Evolutionary conservation across 176 grass and related monocot genomes (phyloP).

Genomic region (Olyra latifolia): DNA sequence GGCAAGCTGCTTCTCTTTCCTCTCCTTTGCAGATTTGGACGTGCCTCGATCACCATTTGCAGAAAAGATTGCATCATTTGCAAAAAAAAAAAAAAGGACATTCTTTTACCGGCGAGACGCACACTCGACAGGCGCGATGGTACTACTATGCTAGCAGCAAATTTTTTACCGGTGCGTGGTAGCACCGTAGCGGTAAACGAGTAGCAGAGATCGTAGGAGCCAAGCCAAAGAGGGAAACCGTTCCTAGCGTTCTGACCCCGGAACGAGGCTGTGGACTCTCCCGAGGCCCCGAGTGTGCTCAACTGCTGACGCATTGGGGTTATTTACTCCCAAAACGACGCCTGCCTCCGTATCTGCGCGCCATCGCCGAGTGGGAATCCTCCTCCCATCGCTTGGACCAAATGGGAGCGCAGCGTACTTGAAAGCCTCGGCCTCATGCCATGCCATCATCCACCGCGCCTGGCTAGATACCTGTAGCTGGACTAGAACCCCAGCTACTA

Average conservation of each 20-base stretch:
- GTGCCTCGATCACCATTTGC: not conserved
- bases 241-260: slow-evolving; percentile 15
- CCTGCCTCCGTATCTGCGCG: slow-evolving; percentile 58
- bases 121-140: not conserved
- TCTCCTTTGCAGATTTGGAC: not conserved
- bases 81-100: not conserved
- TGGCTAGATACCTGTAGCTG: not conserved
- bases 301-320: slow-evolving; percentile 27
- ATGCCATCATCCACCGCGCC: not conserved
- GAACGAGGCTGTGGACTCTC: slow-evolving; percentile 33
- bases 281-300: slow-evolving; percentile 23
- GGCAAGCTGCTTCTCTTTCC: not conserved
- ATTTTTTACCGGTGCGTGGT: not conserved
- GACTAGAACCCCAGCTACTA: not conserved
- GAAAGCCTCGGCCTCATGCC: not conserved
- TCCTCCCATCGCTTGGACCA: slow-evolving; percentile 10
- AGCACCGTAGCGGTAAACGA: not conserved
- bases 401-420: slow-evolving; percentile 21
- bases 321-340: slow-evolving; percentile 49
- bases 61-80: not conserved
- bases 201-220: not conserved
- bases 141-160: not conserved
- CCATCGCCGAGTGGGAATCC: slow-evolving; percentile 11
- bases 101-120: not conserved
- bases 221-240: not conserved